Evolutionary conservation across 176 grass and related monocot genomes (phyloP).

Genomic region (Juncus effusus): DNA sequence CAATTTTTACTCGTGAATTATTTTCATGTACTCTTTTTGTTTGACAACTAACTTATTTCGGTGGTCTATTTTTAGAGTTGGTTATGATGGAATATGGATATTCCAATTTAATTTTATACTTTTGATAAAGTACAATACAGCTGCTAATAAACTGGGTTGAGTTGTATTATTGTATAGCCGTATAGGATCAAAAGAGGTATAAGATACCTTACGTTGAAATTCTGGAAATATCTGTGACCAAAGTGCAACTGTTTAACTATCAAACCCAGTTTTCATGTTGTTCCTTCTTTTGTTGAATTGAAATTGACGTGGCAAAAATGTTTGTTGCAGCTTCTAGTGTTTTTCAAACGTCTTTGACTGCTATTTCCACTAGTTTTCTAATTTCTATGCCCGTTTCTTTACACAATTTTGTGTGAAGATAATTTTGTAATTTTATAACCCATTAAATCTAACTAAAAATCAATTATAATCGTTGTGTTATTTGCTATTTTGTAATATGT

Average conservation of each 20-base stretch:
- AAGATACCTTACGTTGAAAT: not conserved
- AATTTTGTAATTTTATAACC: not conserved
- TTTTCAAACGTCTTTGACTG: slow-evolving; percentile 4
- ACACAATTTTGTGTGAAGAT: not conserved
- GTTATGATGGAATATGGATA: slow-evolving; percentile 6
- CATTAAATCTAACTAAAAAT: too few relatives aligned
- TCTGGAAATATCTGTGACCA: not conserved
- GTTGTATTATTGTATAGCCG: slow-evolving; percentile 2
- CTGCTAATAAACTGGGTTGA: slow-evolving; percentile 25
- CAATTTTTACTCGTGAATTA: slow-evolving; percentile 3
- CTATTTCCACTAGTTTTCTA: not conserved
- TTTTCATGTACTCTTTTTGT: not conserved
- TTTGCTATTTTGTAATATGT: too few relatives aligned
- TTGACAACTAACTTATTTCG: too few relatives aligned
- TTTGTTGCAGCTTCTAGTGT: not conserved
- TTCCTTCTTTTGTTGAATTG: slow-evolving; percentile 2
- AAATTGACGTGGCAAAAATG: slow-evolving; percentile 15
- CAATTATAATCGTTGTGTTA: too few relatives aligned
- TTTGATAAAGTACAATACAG: not conserved
- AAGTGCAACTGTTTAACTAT: slow-evolving; percentile 10
- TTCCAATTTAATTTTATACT: too few relatives aligned
- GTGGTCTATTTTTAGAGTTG: slow-evolving; percentile 15
- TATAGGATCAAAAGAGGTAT: not conserved
- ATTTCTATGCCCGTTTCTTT: not conserved
- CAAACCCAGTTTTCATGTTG: not conserved